Base-by-base conservation (phyloP, 1,139 yeast genomes). In the Candida sojae region DNA sequence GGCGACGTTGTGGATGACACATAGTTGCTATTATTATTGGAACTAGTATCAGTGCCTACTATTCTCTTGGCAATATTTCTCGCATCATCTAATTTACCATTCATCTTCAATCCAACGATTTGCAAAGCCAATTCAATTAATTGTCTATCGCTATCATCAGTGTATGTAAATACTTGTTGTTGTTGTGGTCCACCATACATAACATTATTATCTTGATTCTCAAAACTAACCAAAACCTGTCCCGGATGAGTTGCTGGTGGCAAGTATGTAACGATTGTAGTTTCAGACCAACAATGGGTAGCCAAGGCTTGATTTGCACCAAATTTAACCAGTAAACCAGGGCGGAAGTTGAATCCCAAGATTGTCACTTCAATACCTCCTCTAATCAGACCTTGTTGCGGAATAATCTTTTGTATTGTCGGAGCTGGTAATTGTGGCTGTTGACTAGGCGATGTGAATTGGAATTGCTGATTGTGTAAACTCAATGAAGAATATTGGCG, bases 361-460 rank as follows among this genome's bases (percentile, higher is more conserved):
- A 93, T 71, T 0, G 98, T 93, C 6, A 93, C 89, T 63, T 93
- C 99, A 39, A 91, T 87, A 41, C 99, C 99, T 53, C 99, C 99
- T 57, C 96, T 80, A 17, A 90, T 79, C 7, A 97, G 96, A 2
- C 99, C 99, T 65, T 88, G 96, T 0, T 96, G 86, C 0, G 99
- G 99, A 49, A 93, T 91, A 11, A 93, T 87, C 53, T 96, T 77
- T 64, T 89, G 92, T 50, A 90, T 85, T 0, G 79, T 68, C 2
- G 93, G 92, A 23, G 71, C 54, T 42, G 57, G 63, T n/a, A 36
- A 40, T 5, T 44, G 44, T 30, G 12, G 44, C 38, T 44, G 38
- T 36, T 42, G 49, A 34, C 47, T 44, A 35, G 51, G 57, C 35
- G 56, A 61, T 9, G 35, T 45, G 31, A 28, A 43, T 34, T 39